Evolutionary conservation across 805 yeast genomes (phyloP), one percentile per base, ranked within the genome.

Genomic region (Candida golubevii): DNA sequence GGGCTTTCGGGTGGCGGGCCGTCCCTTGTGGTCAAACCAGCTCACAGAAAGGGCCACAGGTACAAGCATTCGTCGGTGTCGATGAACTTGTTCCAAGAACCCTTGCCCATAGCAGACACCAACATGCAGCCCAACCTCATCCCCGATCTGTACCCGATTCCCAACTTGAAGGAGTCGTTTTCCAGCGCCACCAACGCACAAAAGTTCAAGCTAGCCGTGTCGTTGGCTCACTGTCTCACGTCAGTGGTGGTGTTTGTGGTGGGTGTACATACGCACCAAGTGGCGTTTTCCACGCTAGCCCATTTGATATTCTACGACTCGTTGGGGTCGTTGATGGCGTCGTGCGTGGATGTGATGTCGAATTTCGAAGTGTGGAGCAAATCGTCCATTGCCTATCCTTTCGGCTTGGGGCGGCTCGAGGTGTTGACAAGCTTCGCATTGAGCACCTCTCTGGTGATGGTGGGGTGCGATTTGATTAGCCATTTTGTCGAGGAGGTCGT

Each of bases 31-130:
- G 61, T 65, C 28, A 75, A 69, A 56, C 79, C 88, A 1, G 81
- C 85, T 0, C 87, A 82, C 56, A 82, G 99, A 71, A 81, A 90
- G 54, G 99, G 99, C 7, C 99, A 91, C 64, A 78, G 91, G 54
- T 91, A 91, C 61, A 91, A 91, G 61, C 98, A 91, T 63, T 89
- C 97, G 3, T 89, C 97, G 8, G 96, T 91, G 6, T 88, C 96
- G 6, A 85, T 91, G 93, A 90, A 91, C 62, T 77, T 91, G 61
- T 91, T 93, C 61, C 96, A 88, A 63, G 97, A 91, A 58, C 96
- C 97, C 1, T 85, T 89, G 12, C 69, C 71, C 3, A 56, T 62
- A 4, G 55, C 57, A 13, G 50, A 51, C 34, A 45, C 49, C 14
- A 79, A 73, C 34, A 72, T 82, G 32, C 82, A 85, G 5, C 85